Evolutionary conservation across 2,329 filamentous ascomycete species (phyloP).

Genomic region (Dactylonectria macrodidyma): DNA sequence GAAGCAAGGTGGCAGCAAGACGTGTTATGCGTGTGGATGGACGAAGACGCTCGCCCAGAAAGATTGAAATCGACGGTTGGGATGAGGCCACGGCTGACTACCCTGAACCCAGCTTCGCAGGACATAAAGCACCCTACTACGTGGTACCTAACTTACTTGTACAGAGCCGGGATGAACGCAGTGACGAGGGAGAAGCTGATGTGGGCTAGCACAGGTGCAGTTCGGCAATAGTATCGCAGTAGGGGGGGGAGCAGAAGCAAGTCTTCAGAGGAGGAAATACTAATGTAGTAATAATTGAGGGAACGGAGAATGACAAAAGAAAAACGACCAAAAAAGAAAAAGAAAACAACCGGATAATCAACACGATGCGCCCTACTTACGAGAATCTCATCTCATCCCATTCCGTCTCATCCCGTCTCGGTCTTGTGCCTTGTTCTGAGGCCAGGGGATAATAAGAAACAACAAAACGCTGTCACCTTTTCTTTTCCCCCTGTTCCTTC

Average conservation of each 20-base stretch:
- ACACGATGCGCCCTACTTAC: not conserved
- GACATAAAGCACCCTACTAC: too few relatives aligned
- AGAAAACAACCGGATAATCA: not conserved
- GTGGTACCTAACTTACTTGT: conserved; percentile 18
- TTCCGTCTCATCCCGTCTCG: not conserved
- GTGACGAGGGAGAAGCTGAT: conserved; percentile 15
- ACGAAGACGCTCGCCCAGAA: conserved; percentile 1
- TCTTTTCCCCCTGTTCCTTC: conserved; percentile 2
- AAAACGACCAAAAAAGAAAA: not conserved
- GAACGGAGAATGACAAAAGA: not conserved
- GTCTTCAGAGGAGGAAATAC: conserved; percentile 5
- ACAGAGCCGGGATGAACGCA: conserved; percentile 19
- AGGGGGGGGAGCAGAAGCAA: conserved; percentile 4
- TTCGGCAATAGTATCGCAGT: not conserved
- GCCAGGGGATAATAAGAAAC: not conserved
- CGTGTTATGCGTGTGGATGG: conserved; percentile 12
- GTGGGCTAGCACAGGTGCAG: conserved; percentile 17
- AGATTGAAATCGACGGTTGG: conserved; percentile 7
- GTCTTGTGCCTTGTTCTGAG: conserved; percentile 9
- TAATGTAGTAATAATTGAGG: not conserved
- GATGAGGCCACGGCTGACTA: conserved; percentile 28
- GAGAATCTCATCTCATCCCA: conserved; percentile 13
- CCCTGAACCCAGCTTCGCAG: conserved; percentile 34
- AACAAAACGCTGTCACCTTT: not conserved
- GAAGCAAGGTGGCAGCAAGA: conserved; percentile 29